Evolutionary conservation across 73 alveolate genomes (phyloP), one percentile per base, ranked within the genome.

Genomic region (Effrenium voratum): DNA sequence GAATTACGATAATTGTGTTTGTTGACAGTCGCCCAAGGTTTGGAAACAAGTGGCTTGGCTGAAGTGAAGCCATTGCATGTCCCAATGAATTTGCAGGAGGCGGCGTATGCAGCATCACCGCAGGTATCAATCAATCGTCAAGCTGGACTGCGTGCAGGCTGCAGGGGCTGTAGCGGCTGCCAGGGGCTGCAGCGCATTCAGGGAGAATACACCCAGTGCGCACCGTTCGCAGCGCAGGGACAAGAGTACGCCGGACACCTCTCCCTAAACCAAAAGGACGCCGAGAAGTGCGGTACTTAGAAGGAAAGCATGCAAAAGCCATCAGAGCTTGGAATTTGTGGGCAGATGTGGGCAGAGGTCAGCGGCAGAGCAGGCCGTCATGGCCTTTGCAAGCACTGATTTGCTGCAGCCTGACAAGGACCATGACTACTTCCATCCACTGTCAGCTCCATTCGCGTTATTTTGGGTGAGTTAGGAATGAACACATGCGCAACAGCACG

Each of bases 321-420:
- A 55, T 57, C 28, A n/a, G n/a, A n/a, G n/a, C n/a, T n/a, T n/a
- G n/a, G n/a, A n/a, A n/a, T n/a, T n/a, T n/a, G n/a, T n/a, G n/a
- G n/a, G n/a, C n/a, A 36, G 75, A 5, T 36, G 5, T 36, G 34
- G 15, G 32, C 55, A 28, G 28, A 85, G 94, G 94, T 85, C 94
- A 6, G 94, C 94, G 2, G 94, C 94, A 2, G 94, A 85, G 81
- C 94, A 85, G 94, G 94, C 94, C 80, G 57, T 85, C 94, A 85
- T 85, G 32, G 94, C 94, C 15, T 85, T 85, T 81, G 36, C 94
- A 19, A 57, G 47, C 45, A 81, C 73, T 41, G 47, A 81, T 36
- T 59, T 81, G 46, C 91, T 81, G 12, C 73, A 81, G 91, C 68
- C 50, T 19, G 91, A 81, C 73, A 81, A 81, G 91, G 91, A 81